Evolutionary conservation across 345 rosid genomes (phyloP).

Genomic region (Eutrema japonicum): DNA sequence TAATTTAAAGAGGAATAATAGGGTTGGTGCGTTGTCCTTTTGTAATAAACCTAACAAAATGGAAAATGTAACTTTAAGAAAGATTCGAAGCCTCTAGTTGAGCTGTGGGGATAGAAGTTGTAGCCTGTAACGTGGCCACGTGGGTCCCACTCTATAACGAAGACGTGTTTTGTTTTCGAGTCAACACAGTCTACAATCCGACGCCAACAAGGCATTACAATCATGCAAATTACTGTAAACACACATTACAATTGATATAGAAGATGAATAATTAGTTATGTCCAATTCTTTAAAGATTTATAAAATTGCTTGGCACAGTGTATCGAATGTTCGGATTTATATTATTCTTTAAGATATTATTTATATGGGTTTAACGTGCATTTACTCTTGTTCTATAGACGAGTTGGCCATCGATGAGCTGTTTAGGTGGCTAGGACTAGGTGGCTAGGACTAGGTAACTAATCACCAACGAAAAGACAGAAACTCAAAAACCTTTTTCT

Average conservation of each 20-base stretch:
- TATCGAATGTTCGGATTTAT: slow-evolving; percentile 17
- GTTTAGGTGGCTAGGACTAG: slow-evolving; percentile 9
- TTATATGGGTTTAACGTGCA: neutral
- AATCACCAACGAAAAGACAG: too few relatives aligned
- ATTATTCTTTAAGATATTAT: slow-evolving; percentile 2
- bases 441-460: slow-evolving; percentile 2
- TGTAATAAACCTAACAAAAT: slow-evolving; percentile 38
- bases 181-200: slow-evolving; percentile 35
- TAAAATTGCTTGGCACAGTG: neutral
- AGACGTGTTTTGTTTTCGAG: slow-evolving; percentile 39
- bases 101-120: slow-evolving; percentile 40
- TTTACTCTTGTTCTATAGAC: slow-evolving; percentile 11
- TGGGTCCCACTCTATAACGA: slow-evolving; percentile 29
- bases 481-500: too few relatives aligned
- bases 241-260: slow-evolving; percentile 1
- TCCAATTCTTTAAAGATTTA: neutral
- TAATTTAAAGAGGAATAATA: slow-evolving; percentile 4
- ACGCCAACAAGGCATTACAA: slow-evolving; percentile 27
- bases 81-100: slow-evolving; percentile 43
- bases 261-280: neutral
- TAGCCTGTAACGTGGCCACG: slow-evolving; percentile 31
- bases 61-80: slow-evolving; percentile 37
- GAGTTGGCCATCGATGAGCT: slow-evolving; percentile 19
- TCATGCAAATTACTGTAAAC: slow-evolving; percentile 11
- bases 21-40: slow-evolving; percentile 40